A percentile compares a stretch with the other conserved stretches of the same genome.
These are phyloP conservation scores for Insectozyma bohioensis DNA, from an alignment of 1,139 yeast genomes.

Conservation along the genomic window DNA sequence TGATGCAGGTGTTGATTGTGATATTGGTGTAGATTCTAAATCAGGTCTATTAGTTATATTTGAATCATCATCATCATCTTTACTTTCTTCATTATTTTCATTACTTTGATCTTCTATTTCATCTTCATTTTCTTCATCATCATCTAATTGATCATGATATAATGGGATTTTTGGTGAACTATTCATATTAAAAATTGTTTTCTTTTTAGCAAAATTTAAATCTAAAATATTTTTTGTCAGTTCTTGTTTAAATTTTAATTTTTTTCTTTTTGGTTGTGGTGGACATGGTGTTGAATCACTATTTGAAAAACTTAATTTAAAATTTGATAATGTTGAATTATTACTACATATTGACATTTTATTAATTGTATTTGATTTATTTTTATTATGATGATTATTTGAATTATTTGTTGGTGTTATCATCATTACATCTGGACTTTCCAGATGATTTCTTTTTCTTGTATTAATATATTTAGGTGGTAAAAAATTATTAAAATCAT, in stretches of 20 bases:
- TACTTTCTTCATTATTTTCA: slow-evolving; percentile 13
- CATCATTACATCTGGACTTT: slow-evolving; percentile 11
- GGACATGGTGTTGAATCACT: slow-evolving; percentile 40
- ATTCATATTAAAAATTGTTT: slow-evolving; percentile 14
- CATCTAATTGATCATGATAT: slow-evolving; percentile 5
- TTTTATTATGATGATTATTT: background rate
- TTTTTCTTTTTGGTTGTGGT: slow-evolving; percentile 29
- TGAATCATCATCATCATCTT: slow-evolving; percentile 8
- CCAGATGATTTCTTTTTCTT: slow-evolving; percentile 13
- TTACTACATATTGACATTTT: slow-evolving; percentile 10
- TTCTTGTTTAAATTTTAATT: slow-evolving; percentile 23
- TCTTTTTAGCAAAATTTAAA: slow-evolving; percentile 25
- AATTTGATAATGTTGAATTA: slow-evolving; percentile 10
- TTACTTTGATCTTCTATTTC: slow-evolving; percentile 15
- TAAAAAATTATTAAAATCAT: slow-evolving; percentile 4
- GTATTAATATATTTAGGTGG: slow-evolving; percentile 11
- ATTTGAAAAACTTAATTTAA: slow-evolving; percentile 27
- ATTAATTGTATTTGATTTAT: background rate
- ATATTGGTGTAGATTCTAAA: slow-evolving; percentile 28
- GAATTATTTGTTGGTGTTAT: slow-evolving; percentile 10
- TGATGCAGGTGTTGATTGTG: slow-evolving; percentile 37
- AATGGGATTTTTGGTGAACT: slow-evolving; percentile 4
- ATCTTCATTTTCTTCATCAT: slow-evolving; percentile 8
- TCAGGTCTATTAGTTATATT: slow-evolving; percentile 4
- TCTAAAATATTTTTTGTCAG: slow-evolving; percentile 21